These are phyloP conservation scores for Alternaria gansuensis DNA, from an alignment of 2,329 filamentous ascomycete genomes.

Conservation along the genomic window DNA sequence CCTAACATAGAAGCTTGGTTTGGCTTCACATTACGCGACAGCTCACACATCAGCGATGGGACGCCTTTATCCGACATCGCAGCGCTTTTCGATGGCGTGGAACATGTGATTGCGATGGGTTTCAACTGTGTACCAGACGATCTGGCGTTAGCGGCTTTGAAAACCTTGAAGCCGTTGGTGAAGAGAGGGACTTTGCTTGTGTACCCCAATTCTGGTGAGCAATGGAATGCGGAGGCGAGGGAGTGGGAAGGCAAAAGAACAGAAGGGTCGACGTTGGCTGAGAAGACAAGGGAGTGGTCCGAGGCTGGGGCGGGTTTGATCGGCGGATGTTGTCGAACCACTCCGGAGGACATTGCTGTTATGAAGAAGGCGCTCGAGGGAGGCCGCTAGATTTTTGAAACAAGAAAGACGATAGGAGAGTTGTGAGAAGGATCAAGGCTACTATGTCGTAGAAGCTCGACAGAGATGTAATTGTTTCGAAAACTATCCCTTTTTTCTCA, in stretches of 20 bases:
- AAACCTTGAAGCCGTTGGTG: slow-evolving; percentile 42
- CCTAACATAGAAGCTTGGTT: slow-evolving; percentile 53
- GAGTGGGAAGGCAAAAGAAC: slow-evolving; percentile 46
- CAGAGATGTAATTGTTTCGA: background rate
- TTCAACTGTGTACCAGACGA: slow-evolving; percentile 57
- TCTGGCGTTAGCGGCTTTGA: slow-evolving; percentile 47
- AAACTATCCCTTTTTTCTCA: background rate
- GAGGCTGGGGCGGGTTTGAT: slow-evolving; percentile 54
- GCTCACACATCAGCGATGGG: slow-evolving; percentile 54
- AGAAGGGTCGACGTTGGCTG: slow-evolving; percentile 36
- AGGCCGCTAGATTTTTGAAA: background rate
- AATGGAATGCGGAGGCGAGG: slow-evolving; percentile 55
- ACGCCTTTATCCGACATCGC: slow-evolving; percentile 50
- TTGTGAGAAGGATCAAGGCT: background rate
- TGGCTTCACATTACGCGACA: slow-evolving; percentile 53
- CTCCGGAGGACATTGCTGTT: slow-evolving; percentile 53
- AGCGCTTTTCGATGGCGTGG: slow-evolving; percentile 35
- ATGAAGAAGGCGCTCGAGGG: slow-evolving; percentile 39
- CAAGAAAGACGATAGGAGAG: background rate
- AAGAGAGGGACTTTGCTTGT: slow-evolving; percentile 47
- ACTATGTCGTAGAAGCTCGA: background rate
- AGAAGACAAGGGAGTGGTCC: slow-evolving; percentile 47
- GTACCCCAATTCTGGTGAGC: slow-evolving; percentile 61
- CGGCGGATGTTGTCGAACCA: slow-evolving; percentile 60
- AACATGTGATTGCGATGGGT: slow-evolving; percentile 55